These are phyloP conservation scores for Saccharomycopsis capsularis DNA, from an alignment of 805 yeast species.

Conservation along the genomic window DNA sequence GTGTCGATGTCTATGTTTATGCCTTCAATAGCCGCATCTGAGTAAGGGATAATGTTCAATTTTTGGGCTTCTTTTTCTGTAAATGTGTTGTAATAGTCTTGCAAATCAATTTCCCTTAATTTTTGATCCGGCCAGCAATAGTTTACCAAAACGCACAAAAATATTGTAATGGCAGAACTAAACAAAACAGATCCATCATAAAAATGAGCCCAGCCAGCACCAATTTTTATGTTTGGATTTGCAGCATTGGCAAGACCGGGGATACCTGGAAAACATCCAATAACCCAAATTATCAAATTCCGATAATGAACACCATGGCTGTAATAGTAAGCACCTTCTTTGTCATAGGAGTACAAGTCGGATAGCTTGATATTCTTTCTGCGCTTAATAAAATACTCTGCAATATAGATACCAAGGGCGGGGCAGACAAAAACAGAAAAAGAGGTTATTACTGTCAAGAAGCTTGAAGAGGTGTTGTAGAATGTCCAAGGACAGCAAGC, in stretches of 20 bases:
- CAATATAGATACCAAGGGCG: slow-evolving; percentile 30
- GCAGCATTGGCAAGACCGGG: slow-evolving; percentile 34
- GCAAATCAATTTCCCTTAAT: slow-evolving; percentile 22
- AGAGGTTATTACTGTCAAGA: slow-evolving; percentile 33
- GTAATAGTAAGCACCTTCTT: slow-evolving; percentile 28
- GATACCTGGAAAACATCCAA: slow-evolving; percentile 31
- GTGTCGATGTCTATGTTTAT: background rate
- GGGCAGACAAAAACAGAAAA: slow-evolving; percentile 35
- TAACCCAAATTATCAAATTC: slow-evolving; percentile 27
- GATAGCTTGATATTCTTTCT: slow-evolving; percentile 28
- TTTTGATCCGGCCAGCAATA: slow-evolving; percentile 27
- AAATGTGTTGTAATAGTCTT: slow-evolving; percentile 28
- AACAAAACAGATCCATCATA: slow-evolving; percentile 30
- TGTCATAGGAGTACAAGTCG: slow-evolving; percentile 30
- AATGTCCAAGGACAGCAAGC: slow-evolving; percentile 35
- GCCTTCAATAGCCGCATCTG: background rate
- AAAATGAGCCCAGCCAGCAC: slow-evolving; percentile 25
- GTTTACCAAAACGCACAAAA: slow-evolving; percentile 24
- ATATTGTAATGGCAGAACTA: slow-evolving; percentile 27
- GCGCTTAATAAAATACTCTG: slow-evolving; percentile 33
- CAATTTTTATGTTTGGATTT: slow-evolving; percentile 24
- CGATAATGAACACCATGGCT: slow-evolving; percentile 30
- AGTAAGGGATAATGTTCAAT: slow-evolving; percentile 23
- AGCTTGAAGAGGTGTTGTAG: slow-evolving; percentile 32
- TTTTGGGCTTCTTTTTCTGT: slow-evolving; percentile 27